phyloP scores from a whole-genome alignment of 2,329 filamentous ascomycete genomes.

The Fusarium longipes region DNA sequence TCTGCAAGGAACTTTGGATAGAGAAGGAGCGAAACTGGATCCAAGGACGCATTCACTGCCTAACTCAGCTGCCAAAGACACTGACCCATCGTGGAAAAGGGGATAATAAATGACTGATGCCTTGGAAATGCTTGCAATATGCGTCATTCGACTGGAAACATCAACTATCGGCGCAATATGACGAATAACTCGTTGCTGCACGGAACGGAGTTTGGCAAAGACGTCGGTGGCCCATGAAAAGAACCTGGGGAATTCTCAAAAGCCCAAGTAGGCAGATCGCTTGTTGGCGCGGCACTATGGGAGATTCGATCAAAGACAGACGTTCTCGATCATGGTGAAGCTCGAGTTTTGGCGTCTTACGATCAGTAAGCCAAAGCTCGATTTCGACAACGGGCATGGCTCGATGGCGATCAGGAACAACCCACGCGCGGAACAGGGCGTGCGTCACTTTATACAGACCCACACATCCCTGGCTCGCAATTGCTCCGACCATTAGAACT shows the following conservation, averaged over 20 bases:
- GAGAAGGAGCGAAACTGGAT: slow-evolving; percentile 5
- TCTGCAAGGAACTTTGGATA: slow-evolving; percentile 1
- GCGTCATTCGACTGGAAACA: slow-evolving; percentile 29
- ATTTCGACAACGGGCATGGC: slow-evolving; percentile 46
- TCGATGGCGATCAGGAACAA: slow-evolving; percentile 46
- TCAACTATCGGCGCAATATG: slow-evolving; percentile 24
- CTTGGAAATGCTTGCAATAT: slow-evolving; percentile 20
- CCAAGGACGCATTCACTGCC: background rate
- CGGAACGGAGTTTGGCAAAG: slow-evolving; percentile 20
- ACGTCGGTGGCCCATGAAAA: slow-evolving; percentile 30
- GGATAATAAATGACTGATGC: slow-evolving; percentile 26
- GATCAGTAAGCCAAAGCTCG: slow-evolving; percentile 49
- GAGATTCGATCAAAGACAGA: slow-evolving; percentile 15
- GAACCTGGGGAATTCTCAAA: slow-evolving; percentile 25
- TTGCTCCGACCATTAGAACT: slow-evolving; percentile 32
- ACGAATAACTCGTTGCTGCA: slow-evolving; percentile 22
- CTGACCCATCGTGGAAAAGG: slow-evolving; percentile 15
- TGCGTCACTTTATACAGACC: slow-evolving; percentile 22
- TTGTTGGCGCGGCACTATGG: slow-evolving; percentile 32
- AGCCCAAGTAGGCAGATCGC: slow-evolving; percentile 27
- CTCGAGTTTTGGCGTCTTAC: slow-evolving; percentile 36
- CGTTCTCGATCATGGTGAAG: slow-evolving; percentile 32
- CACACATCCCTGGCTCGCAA: slow-evolving; percentile 32
- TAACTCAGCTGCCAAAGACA: background rate
- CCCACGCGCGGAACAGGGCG: slow-evolving; percentile 31